Percentiles rank a stretch among this genome's conserved stretches.
Conservation (phyloP, 805 yeast species). For the Starmerella bombi region DNA sequence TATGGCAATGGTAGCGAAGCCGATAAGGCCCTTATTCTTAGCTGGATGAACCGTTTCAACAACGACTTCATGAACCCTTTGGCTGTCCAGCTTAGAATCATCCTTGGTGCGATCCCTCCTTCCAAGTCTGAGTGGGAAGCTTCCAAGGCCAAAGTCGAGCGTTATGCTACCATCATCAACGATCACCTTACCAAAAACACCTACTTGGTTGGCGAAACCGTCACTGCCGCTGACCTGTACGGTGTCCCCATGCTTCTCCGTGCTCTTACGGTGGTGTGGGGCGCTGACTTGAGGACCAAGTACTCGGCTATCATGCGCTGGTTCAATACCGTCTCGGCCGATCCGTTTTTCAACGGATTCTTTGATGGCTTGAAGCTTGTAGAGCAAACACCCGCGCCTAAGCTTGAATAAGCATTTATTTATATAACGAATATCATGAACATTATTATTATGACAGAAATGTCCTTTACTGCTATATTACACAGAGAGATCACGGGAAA, state of each 20-base stretch:
- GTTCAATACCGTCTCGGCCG: constrained; percentile 43
- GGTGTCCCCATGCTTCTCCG: constrained; percentile 39
- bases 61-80: constrained; percentile 43
- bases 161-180: constrained; percentile 21
- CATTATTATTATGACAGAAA: too few relatives aligned
- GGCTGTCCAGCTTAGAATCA: constrained; percentile 43
- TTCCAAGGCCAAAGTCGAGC: constrained; percentile 30
- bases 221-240: constrained; percentile 53
- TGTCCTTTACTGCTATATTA: too few relatives aligned
- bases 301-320: constrained; percentile 58
- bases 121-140: constrained; percentile 57
- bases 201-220: constrained; percentile 56
- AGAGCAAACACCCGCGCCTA: constrained; percentile 38
- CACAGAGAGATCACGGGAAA: too few relatives aligned
- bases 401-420: background rate
- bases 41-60: constrained; percentile 69
- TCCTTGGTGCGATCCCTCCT: constrained; percentile 56
- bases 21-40: constrained; percentile 44
- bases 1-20: constrained; percentile 40
- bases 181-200: constrained; percentile 46
- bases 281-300: constrained; percentile 46
- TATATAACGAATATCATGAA: too few relatives aligned
- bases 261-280: constrained; percentile 48
- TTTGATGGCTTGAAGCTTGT: constrained; percentile 43
- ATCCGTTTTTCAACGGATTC: constrained; percentile 38